Evolutionary conservation across 352 stramenopile genomes (phyloP).

Genomic region (Phytophthora chlamydospora): DNA sequence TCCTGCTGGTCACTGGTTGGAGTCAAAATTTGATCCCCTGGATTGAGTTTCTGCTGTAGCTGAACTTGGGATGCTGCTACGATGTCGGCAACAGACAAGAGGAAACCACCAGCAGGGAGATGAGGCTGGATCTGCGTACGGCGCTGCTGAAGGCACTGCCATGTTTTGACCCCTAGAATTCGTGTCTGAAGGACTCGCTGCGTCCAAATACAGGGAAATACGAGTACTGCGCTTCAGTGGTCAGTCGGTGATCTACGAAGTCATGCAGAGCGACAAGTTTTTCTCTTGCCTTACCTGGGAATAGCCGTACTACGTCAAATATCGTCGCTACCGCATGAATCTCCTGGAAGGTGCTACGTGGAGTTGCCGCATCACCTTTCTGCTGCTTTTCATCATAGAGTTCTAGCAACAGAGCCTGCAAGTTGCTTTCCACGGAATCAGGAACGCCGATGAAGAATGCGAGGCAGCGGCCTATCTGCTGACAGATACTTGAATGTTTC

Average conservation of each 20-base stretch:
- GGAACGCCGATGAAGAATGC: slow-evolving; percentile 54
- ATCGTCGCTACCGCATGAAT: slow-evolving; percentile 41
- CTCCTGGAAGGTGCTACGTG: slow-evolving; percentile 23
- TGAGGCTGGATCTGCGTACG: slow-evolving; percentile 42
- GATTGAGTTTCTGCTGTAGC: slow-evolving; percentile 20
- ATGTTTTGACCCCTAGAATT: slow-evolving; percentile 57
- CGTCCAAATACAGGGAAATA: slow-evolving; percentile 68
- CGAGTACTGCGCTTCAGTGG: slow-evolving; percentile 42
- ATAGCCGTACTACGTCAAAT: slow-evolving; percentile 49
- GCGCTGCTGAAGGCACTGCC: slow-evolving; percentile 42
- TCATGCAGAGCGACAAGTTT: neutral
- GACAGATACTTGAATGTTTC: slow-evolving; percentile 13
- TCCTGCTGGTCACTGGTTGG: slow-evolving; percentile 5
- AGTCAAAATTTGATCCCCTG: slow-evolving; percentile 19
- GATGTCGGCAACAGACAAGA: slow-evolving; percentile 51
- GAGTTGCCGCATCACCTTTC: neutral
- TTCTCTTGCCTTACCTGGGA: slow-evolving; percentile 49
- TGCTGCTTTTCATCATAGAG: slow-evolving; percentile 29
- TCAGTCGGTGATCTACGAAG: neutral
- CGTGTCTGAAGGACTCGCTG: slow-evolving; percentile 57
- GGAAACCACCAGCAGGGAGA: slow-evolving; percentile 10
- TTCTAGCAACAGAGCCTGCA: slow-evolving; percentile 28
- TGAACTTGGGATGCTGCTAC: slow-evolving; percentile 35
- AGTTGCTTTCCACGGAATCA: slow-evolving; percentile 20
- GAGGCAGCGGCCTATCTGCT: slow-evolving; percentile 48